Base-by-base conservation (phyloP, 495 filamentous ascomycete genomes). In the Penicillium silybi region DNA sequence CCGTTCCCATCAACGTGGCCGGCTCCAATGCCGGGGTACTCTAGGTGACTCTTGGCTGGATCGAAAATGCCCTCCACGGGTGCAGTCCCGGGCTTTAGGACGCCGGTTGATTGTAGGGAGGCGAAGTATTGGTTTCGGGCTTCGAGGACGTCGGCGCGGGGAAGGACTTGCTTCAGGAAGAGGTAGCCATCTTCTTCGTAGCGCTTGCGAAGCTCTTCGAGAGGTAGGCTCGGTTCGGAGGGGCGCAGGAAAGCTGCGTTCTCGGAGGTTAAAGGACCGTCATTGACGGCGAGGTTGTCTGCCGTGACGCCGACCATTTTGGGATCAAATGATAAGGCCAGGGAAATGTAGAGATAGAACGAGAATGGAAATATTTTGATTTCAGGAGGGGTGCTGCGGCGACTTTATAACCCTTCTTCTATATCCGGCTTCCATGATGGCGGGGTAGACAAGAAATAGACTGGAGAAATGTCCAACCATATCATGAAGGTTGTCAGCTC, bases 161-260 rank as follows among this genome's bases (percentile, higher is more conserved):
- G 82, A 16, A 86, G 62, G 2, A 85, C 56, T 27, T 73, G 70
- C 56, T 85, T 85, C 6, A 86, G 49, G 54, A 83, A 83, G 38
- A 85, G 69, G 57, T 85, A 85, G 16, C 82, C 80, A 53, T 85
- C 80, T 41, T 70, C 51, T n/a, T 80, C 46, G 45, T 76, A 82
- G 16, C 82, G 73, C 29, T 66, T 57, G 25, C 76, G 76, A 1
- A 85, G 65, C 25, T 77, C 72, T 38, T 71, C 62, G n/a, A 75
- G 27, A 8, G 71, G 65, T 5, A 70, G 59, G 16, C 43, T 53
- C 32, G 69, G 65, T 23, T 68, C 62, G n/a, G 71, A 74, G 26
- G 70, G 71, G 22, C 65, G 64, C 6, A 84, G 71, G 15, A 65
- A 53, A 6, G 69, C 65, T 18, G 79, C 67, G 52, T 77, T 72